These are phyloP conservation scores for Arthonia radiata DNA, from an alignment of 495 filamentous ascomycete species.

Conservation along the genomic window DNA sequence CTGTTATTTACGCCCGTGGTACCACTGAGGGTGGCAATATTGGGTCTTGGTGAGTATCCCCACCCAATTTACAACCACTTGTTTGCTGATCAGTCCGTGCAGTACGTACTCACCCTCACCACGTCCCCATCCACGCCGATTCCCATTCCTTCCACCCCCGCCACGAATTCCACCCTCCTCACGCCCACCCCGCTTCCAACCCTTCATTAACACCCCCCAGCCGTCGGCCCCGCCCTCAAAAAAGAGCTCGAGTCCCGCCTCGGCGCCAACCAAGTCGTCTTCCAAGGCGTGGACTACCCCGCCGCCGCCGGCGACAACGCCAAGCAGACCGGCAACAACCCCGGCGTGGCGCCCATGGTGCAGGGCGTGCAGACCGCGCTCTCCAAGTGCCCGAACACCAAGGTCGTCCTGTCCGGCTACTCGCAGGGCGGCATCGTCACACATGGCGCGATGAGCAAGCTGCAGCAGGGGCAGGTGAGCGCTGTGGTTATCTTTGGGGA, in stretches of 20 bases:
- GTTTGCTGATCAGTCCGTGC: no score
- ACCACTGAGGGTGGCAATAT: conserved; percentile 17
- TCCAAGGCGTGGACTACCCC: conserved; percentile 18
- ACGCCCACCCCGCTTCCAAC: no score
- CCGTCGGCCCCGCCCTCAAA: conserved; percentile 15
- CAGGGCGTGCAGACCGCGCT: no score
- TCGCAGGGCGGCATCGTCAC: conserved; percentile 10
- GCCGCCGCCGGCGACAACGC: no score
- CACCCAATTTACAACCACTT: no score
- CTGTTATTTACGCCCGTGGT: conserved; percentile 19
- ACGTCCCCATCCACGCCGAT: no score
- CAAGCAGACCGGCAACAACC: no score
- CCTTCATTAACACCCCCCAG: conserved; percentile 1
- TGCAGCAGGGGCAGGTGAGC: conserved; percentile 8
- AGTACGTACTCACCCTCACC: no score
- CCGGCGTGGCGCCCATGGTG: no score
- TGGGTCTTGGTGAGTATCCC: no score
- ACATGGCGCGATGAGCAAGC: conserved; percentile 7
- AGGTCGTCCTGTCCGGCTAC: conserved; percentile 9
- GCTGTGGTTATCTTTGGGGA: conserved; percentile 13
- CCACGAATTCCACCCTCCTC: no score
- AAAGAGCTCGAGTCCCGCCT: conserved; percentile 7
- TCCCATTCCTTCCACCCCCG: no score
- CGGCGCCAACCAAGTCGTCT: conserved; percentile 12
- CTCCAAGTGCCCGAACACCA: conserved; percentile 10